Conservation (phyloP, 1,139 yeast genomes). For the Zygotorulaspora mrakii region DNA sequence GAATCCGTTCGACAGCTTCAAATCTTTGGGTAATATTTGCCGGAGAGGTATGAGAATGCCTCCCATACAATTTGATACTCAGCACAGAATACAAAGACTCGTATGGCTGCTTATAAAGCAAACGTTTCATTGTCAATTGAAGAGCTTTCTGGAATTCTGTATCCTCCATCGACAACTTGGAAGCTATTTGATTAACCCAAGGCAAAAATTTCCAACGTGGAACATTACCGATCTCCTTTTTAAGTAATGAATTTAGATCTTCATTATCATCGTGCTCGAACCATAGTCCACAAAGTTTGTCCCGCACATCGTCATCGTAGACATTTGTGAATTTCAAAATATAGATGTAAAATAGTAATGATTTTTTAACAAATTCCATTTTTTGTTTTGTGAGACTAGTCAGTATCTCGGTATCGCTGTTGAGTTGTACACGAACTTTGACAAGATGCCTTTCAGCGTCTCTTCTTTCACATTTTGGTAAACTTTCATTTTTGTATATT, state of each 20-base stretch:
- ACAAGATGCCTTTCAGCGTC: slow-evolving; percentile 50
- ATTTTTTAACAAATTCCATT: slow-evolving; percentile 47
- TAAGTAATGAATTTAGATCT: slow-evolving; percentile 40
- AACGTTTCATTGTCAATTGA: slow-evolving; percentile 45
- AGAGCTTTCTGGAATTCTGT: slow-evolving; percentile 55
- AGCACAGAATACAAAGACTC: slow-evolving; percentile 70
- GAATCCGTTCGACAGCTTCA: slow-evolving; percentile 48
- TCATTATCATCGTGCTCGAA: slow-evolving; percentile 53
- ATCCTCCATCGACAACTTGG: slow-evolving; percentile 55
- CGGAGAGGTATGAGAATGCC: slow-evolving; percentile 36
- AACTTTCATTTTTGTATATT: slow-evolving; percentile 42
- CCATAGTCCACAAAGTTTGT: slow-evolving; percentile 85
- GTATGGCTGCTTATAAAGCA: slow-evolving; percentile 66
- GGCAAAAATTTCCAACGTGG: slow-evolving; percentile 64
- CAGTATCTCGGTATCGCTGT: slow-evolving; percentile 50
- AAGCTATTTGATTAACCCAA: slow-evolving; percentile 81
- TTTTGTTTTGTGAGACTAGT: slow-evolving; percentile 40
- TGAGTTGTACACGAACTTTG: slow-evolving; percentile 47
- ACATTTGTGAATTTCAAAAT: slow-evolving; percentile 47
- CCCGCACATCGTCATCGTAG: slow-evolving; percentile 58
- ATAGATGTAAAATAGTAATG: slow-evolving; percentile 59
- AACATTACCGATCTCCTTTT: slow-evolving; percentile 40
- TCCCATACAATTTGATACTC: slow-evolving; percentile 49
- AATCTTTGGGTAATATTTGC: slow-evolving; percentile 46
- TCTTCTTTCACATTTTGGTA: slow-evolving; percentile 45